phyloP scores from a whole-genome alignment of 148 eudicot genomes.

The Dianthus caryophyllus region DNA sequence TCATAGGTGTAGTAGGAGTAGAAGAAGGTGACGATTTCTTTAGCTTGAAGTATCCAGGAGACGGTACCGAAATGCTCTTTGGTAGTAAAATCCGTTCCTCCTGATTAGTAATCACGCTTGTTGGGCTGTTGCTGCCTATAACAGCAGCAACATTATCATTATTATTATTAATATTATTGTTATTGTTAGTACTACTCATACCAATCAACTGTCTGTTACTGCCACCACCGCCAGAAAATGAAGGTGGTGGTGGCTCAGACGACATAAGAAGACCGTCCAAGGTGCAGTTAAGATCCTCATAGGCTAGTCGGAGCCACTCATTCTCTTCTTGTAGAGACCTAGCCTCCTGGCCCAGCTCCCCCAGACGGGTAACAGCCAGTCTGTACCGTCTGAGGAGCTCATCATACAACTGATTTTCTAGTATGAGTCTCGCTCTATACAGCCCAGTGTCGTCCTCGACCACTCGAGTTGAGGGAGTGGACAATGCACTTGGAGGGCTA shows the following conservation, averaged over 20 bases:
- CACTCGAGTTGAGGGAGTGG: conserved; percentile 36
- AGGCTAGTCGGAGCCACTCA: conserved; percentile 44
- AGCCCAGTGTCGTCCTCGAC: conserved; percentile 25
- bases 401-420: conserved; percentile 53
- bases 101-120: conserved; percentile 31
- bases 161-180: background rate
- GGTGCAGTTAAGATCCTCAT: conserved; percentile 48
- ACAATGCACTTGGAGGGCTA: conserved; percentile 13
- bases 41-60: conserved; percentile 45
- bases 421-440: conserved; percentile 42
- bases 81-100: conserved; percentile 32
- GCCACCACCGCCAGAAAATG: too few species aligned
- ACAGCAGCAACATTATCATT: background rate
- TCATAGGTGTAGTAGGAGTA: background rate
- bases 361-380: conserved; percentile 46
- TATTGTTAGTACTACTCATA: background rate
- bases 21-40: background rate
- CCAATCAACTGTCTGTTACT: too few species aligned
- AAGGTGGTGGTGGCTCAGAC: conserved; percentile 7
- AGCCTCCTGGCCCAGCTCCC: conserved; percentile 45
- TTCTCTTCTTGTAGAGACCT: conserved; percentile 54
- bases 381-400: conserved; percentile 59
- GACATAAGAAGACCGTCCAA: conserved; percentile 24
- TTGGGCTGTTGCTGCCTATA: conserved; percentile 32
- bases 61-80: conserved; percentile 61